Conservation (phyloP, 2,329 filamentous ascomycete genomes). For the Fusarium nygamai region DNA sequence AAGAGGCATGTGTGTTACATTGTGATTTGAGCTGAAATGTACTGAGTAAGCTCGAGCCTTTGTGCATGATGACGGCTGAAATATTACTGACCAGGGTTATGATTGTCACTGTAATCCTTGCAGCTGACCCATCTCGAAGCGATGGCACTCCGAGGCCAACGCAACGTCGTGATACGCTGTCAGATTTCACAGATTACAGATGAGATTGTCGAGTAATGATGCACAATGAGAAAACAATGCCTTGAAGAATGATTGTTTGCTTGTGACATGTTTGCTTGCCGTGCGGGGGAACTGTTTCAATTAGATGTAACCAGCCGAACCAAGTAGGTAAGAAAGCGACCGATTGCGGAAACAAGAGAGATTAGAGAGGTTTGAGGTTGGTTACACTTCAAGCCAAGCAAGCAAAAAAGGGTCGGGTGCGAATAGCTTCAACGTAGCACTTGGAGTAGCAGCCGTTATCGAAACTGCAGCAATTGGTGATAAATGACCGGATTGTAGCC, state of each 20-base stretch:
- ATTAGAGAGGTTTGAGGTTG: not conserved
- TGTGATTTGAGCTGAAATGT: not conserved
- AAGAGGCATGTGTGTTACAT: not conserved
- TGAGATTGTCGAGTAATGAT: conserved; percentile 14
- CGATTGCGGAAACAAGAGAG: not conserved
- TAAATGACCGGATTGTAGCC: conserved; percentile 31
- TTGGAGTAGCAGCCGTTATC: conserved; percentile 18
- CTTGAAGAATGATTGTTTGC: not conserved
- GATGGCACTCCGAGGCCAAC: not conserved
- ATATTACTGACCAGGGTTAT: not conserved
- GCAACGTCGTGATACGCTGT: conserved; percentile 23
- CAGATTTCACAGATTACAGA: not conserved
- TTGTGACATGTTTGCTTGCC: conserved; percentile 8
- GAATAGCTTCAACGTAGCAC: conserved; percentile 31
- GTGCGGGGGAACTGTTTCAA: conserved; percentile 10
- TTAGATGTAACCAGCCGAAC: conserved; percentile 21
- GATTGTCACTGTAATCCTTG: not conserved
- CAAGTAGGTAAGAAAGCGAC: not conserved
- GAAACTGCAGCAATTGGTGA: conserved; percentile 7
- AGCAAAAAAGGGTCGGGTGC: not conserved
- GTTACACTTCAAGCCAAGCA: conserved; percentile 12
- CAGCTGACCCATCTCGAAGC: not conserved
- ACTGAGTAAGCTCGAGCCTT: not conserved
- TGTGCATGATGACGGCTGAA: not conserved
- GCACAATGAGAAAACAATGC: not conserved